Evolutionary conservation across 2,329 filamentous ascomycete genomes (phyloP), one percentile per base, ranked within the genome.

Genomic region (Fusarium guadeloupense): DNA sequence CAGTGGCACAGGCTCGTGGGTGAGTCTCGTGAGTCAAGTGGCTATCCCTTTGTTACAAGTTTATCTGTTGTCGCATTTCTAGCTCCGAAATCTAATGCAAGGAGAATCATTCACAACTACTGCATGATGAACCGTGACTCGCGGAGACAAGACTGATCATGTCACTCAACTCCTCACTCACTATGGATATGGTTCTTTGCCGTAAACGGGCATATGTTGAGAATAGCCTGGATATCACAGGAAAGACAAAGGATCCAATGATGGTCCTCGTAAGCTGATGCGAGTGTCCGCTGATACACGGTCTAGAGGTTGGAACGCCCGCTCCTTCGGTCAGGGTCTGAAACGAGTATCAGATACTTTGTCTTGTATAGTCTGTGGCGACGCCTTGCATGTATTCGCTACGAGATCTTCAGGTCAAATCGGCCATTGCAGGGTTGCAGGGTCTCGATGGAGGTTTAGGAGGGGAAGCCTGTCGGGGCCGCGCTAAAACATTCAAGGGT

Each of bases 401-500:
- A 50, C 54, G 26, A 14, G 20, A 49, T 42, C 17, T 40, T 38
- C 17, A 9, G 19, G n/a, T 19, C 26, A 49, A 31, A 41, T 51
- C 26, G 50, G 17, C 26, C 20, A 44, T 54, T 38, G 23, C 30
- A 53, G 31, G 19, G 16, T 30, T 19, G 30, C 19, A 37, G 42
- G 43, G 28, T 34, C 19, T 20, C 40, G 35, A 49, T 46, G 33
- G 25, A 42, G 45, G 38, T 38, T 48, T 23, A 30, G 55, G 57
- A 62, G 39, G 58, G 53, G 42, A 59, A 58, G 43, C 46, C 57
- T 58, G 42, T 34, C 25, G 20, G 54, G 48, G 43, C 31, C 40
- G 14, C 59, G 53, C 59, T 63, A 62, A 59, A 62, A 62, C 59
- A 47, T 12, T 33, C 20, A 25, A 38, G 49, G 40, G 12, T 16